Percentiles rank a stretch among this genome's conserved stretches.
phyloP scores from a whole-genome alignment of 805 yeast genomes.

The Candida xiaguanensis region DNA sequence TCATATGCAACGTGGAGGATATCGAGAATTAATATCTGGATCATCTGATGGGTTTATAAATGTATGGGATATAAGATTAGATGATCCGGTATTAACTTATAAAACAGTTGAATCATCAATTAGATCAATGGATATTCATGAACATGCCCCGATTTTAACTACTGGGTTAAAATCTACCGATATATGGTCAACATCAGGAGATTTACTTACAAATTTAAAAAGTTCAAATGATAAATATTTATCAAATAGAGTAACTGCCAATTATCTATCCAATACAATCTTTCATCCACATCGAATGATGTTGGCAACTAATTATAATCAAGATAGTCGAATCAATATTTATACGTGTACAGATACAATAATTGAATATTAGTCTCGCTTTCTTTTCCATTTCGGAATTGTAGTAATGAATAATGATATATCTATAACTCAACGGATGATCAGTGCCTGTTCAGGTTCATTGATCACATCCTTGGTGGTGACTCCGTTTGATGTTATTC shows the following conservation, averaged over 20 bases:
- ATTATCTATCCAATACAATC: slow-evolving; percentile 60
- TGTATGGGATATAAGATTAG: slow-evolving; percentile 84
- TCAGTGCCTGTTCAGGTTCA: slow-evolving; percentile 77
- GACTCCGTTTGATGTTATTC: slow-evolving; percentile 79
- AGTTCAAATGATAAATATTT: slow-evolving; percentile 41
- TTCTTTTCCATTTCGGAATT: slow-evolving; percentile 6
- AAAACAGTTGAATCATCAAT: slow-evolving; percentile 49
- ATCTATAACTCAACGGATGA: slow-evolving; percentile 60
- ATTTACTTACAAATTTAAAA: slow-evolving; percentile 58
- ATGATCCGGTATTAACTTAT: slow-evolving; percentile 67
- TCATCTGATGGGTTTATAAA: slow-evolving; percentile 77
- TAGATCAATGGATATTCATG: slow-evolving; percentile 81
- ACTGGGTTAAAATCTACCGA: slow-evolving; percentile 80
- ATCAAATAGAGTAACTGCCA: slow-evolving; percentile 39
- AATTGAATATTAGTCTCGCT: slow-evolving; percentile 26
- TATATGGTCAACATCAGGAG: slow-evolving; percentile 84
- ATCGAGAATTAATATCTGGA: slow-evolving; percentile 83
- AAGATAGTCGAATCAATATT: slow-evolving; percentile 67
- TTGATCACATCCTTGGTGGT: slow-evolving; percentile 67
- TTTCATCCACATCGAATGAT: slow-evolving; percentile 96
- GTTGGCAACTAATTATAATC: slow-evolving; percentile 80
- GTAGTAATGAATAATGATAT: slow-evolving; percentile 26
- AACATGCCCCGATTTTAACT: slow-evolving; percentile 92
- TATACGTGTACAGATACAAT: slow-evolving; percentile 42
- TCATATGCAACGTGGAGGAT: slow-evolving; percentile 96